These are phyloP conservation scores for Murraya koenigii DNA, from an alignment of 345 rosid species.

Conservation along the genomic window DNA sequence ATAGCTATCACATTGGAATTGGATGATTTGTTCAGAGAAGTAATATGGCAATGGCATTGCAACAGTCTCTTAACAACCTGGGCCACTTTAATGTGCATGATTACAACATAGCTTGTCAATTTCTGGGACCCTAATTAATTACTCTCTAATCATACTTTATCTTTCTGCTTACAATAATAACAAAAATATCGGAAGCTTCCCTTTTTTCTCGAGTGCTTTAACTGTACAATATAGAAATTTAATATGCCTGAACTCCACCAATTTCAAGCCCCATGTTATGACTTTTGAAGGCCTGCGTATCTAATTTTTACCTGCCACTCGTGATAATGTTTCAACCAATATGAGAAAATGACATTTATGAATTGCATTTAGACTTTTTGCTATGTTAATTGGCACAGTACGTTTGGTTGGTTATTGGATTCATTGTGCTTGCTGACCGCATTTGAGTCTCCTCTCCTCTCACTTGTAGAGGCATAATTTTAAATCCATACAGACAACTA, in stretches of 20 bases:
- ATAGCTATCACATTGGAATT: background rate
- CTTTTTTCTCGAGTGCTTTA: background rate
- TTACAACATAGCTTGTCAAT: too few species aligned
- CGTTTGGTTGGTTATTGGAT: slow-evolving; percentile 16
- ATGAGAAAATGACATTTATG: slow-evolving; percentile 9
- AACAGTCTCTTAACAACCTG: background rate
- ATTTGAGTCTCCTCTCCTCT: background rate
- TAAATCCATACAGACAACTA: background rate
- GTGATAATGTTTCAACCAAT: slow-evolving; percentile 5
- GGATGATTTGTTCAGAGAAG: background rate
- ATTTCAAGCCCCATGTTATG: background rate
- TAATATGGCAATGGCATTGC: background rate
- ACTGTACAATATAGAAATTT: background rate
- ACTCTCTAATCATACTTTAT: background rate
- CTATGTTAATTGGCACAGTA: background rate
- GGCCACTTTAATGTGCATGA: background rate
- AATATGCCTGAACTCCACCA: background rate
- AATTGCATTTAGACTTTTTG: slow-evolving; percentile 3
- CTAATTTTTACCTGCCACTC: slow-evolving; percentile 12
- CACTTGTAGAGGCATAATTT: background rate
- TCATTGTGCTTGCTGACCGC: background rate
- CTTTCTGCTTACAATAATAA: background rate
- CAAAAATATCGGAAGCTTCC: background rate
- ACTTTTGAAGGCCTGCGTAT: background rate
- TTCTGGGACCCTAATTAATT: background rate